Conservation (phyloP, 2,329 filamentous ascomycete genomes). For the Aspergillus sp. region DNA sequence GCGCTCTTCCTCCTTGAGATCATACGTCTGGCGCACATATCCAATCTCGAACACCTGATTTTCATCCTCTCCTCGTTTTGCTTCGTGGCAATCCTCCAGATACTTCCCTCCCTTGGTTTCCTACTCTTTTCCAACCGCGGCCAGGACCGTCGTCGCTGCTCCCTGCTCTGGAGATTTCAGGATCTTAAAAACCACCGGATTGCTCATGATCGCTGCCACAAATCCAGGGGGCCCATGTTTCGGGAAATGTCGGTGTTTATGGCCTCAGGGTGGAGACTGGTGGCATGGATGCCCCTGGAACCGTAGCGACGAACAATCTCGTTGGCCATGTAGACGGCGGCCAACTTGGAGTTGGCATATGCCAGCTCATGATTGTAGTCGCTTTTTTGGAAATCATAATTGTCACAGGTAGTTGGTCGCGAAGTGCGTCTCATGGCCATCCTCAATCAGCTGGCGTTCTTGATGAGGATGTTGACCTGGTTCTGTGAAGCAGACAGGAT, state of each 20-base stretch:
- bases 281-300: slow-evolving; percentile 43
- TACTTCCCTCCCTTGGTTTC: slow-evolving; percentile 30
- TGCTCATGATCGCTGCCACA: neutral
- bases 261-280: slow-evolving; percentile 48
- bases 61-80: slow-evolving; percentile 10
- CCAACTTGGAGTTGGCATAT: slow-evolving; percentile 53
- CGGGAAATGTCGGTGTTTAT: slow-evolving; percentile 1
- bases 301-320: slow-evolving; percentile 53
- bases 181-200: neutral
- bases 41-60: slow-evolving; percentile 2
- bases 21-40: neutral
- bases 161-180: slow-evolving; percentile 11
- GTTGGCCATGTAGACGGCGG: slow-evolving; percentile 53
- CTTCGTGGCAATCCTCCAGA: slow-evolving; percentile 20
- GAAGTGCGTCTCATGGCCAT: slow-evolving; percentile 50
- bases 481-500: slow-evolving; percentile 9
- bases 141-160: slow-evolving; percentile 15
- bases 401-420: slow-evolving; percentile 52
- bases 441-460: slow-evolving; percentile 32
- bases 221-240: slow-evolving; percentile 6
- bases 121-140: slow-evolving; percentile 25
- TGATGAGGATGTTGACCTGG: slow-evolving; percentile 31
- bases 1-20: slow-evolving; percentile 36
- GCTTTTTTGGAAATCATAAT: slow-evolving; percentile 38
- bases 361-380: slow-evolving; percentile 36